Percentiles rank a stretch among this genome's conserved stretches.
phyloP scores from a whole-genome alignment of 2,329 filamentous ascomycete species.

The Microdochium trichocladiopsis region DNA sequence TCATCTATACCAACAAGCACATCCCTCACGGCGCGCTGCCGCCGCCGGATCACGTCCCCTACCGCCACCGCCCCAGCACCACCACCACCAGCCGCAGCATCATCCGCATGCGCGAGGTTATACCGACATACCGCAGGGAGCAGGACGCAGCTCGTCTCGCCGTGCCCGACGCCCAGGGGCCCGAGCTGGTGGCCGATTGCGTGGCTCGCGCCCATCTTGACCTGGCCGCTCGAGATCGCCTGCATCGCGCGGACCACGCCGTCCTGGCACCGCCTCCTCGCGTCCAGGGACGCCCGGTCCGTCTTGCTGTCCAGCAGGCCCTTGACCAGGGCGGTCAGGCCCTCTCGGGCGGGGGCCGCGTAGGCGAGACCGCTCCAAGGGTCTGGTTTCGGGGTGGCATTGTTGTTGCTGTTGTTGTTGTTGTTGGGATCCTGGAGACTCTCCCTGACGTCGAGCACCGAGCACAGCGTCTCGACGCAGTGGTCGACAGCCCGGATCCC shows the following conservation, averaged over 20 bases:
- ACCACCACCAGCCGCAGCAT: no score
- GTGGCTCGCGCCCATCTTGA: conserved; percentile 40
- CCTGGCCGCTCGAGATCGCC: conserved; percentile 28
- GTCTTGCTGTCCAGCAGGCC: conserved; percentile 11
- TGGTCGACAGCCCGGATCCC: conserved; percentile 30
- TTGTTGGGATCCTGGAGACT: no score
- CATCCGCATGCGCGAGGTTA: conserved; percentile 33
- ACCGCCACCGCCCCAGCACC: no score
- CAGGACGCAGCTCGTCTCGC: conserved; percentile 51
- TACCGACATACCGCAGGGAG: conserved; percentile 49
- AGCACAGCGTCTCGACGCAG: conserved; percentile 22
- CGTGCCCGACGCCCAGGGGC: conserved; percentile 50
- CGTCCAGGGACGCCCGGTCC: conserved; percentile 27
- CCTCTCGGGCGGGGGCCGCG: no score
- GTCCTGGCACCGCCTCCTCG: conserved; percentile 37
- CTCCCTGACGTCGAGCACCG: no score
- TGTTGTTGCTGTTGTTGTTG: conserved; percentile 10
- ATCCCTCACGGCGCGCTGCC: conserved; percentile 30
- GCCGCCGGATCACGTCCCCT: no score
- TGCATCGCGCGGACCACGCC: conserved; percentile 47
- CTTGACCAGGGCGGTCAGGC: conserved; percentile 12
- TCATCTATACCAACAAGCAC: conserved; percentile 29
- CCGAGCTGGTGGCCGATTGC: conserved; percentile 47
- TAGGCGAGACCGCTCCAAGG: no score
- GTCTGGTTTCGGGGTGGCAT: conserved; percentile 7